phyloP scores from a whole-genome alignment of 371 early-diverging fungal species.

The Rhizopus stolonifer region DNA sequence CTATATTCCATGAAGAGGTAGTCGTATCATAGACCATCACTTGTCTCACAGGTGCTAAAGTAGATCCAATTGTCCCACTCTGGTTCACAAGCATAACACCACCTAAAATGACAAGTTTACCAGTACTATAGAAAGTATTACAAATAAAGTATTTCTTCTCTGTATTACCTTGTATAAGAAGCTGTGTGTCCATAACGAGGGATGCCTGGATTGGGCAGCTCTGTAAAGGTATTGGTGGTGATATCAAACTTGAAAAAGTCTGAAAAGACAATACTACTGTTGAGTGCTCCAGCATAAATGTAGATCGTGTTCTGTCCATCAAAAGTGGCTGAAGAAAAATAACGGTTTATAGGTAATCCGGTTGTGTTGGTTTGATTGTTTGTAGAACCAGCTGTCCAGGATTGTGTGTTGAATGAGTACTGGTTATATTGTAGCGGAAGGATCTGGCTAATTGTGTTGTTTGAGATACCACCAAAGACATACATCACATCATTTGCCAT shows the following conservation, averaged over 20 bases:
- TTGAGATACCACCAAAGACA: slow-evolving; percentile 25
- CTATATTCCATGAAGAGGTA: slow-evolving; percentile 23
- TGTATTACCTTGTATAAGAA: slow-evolving; percentile 28
- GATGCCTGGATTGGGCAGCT: slow-evolving; percentile 17
- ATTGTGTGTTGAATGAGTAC: slow-evolving; percentile 17
- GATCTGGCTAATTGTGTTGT: slow-evolving; percentile 1
- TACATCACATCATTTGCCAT: slow-evolving; percentile 21
- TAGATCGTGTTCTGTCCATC: slow-evolving; percentile 16
- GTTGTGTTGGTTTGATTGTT: slow-evolving; percentile 9
- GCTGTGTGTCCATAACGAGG: slow-evolving; percentile 34
- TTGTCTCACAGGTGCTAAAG: slow-evolving; percentile 18
- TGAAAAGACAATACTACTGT: slow-evolving; percentile 2
- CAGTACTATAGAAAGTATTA: slow-evolving; percentile 22
- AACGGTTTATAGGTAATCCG: slow-evolving; percentile 16
- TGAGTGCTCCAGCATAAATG: slow-evolving; percentile 31
- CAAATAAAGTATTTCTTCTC: slow-evolving; percentile 7
- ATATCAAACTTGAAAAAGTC: slow-evolving; percentile 30
- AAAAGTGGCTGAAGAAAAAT: slow-evolving; percentile 15
- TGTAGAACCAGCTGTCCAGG: slow-evolving; percentile 18
- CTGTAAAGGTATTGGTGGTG: slow-evolving; percentile 10
- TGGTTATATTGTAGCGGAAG: slow-evolving; percentile 17
- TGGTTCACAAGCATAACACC: slow-evolving; percentile 23
- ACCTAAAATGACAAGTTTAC: slow-evolving; percentile 42
- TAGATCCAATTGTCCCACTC: background rate
- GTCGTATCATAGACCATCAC: slow-evolving; percentile 32